Evolutionary conservation across 192 early-diverging fungal species (phyloP), one percentile per base, ranked within the genome.

Genomic region (Coemansia sp.): DNA sequence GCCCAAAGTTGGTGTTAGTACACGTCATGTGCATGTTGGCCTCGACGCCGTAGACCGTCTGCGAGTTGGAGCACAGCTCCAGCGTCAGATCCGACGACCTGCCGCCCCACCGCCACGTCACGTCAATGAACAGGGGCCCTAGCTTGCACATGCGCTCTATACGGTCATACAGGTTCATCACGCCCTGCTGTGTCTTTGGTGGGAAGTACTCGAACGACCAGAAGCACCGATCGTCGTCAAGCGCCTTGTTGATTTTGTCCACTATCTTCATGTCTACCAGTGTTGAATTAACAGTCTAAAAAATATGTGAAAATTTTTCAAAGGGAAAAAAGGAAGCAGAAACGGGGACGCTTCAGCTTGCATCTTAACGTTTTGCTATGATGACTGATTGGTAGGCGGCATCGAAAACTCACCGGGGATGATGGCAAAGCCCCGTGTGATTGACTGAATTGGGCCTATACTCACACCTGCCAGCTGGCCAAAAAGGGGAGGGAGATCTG

Each of bases 191-290:
- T 34, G 96, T 99, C 79, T 94, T 99, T 71, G 96, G 96, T 51
- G 96, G 94, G 62, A 97, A 99, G 85, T 93, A 99, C 83, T 99
- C 96, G 75, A 99, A 99, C 34, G 94, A 96, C 88, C 88, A 92
- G 60, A 84, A 87, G 35, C 84, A 85, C 55, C 87, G 87, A 51
- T 87, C 85, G 66, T 92, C 88, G 59, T 87, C 76, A 33, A 86
- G 76, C 48, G 88, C 88, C 73, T 83, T 83, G 50, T 79, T 84
- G 70, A 92, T 88, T 72, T 89, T 89, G 69, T 90, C 88, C 66
- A 89, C 87, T 72, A 92, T 74, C 69, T 92, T 92, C 89, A 92
- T 91, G 33, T 50, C 50, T 40, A 16, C 40, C 9, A 1, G 9
- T 3, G 43, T 16, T 42, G 51, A 35, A 45, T 21, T 42, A 35